Base-by-base conservation (phyloP, 768 basidiomycete genomes). In the Termitomyces eurrhizus region DNA sequence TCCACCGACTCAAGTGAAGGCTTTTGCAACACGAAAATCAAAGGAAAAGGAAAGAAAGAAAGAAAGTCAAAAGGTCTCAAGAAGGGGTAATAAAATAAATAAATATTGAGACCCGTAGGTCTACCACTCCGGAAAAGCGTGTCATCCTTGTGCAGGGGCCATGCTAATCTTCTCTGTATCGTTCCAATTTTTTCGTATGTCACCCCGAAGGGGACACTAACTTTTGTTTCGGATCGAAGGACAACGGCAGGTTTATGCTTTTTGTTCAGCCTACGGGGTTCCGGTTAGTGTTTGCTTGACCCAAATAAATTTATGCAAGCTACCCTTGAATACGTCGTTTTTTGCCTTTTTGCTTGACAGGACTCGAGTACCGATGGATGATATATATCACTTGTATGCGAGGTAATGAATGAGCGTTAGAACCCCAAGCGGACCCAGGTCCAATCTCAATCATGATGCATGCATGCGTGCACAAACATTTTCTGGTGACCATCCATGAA, bases 151-250 rank as follows among this genome's bases (percentile, higher is more conserved):
- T 96, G 95, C 95, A 96, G 95, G 95, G 95, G 94, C 95, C 92
- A 96, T 97, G 94, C 94, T 95, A 95, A 96, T 95, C 95, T 96
- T 95, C 94, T 96, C 93, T 95, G 94, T 95, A 96, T 95, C 91
- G 93, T 95, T 95, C 92, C 93, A 93, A 94, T 90, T 93, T 93
- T 94, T 91, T 90, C 89, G 87, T 92, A 89, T 91, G 91, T 87
- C 88, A 88, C 90, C 87, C 88, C 87, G 87, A 89, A 89, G 87
- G 87, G 88, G 87, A 87, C 86, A 84, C 1, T 48, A 21, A 21
- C 41, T 0, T 5, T 0, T 12, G 24, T 3, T 1, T 4, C 7
- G 54, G 26, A 7, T 8, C 13, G n/a, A 24, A 37, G 18, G 41
- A 3, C 49, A 45, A 52, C 53, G 49, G 1, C 42, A 26, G 50